Percentiles rank a stretch among this genome's conserved stretches.
Evolutionary conservation across 306 rosid genomes (phyloP).

Genomic region (Trifolium fragiferum): DNA sequence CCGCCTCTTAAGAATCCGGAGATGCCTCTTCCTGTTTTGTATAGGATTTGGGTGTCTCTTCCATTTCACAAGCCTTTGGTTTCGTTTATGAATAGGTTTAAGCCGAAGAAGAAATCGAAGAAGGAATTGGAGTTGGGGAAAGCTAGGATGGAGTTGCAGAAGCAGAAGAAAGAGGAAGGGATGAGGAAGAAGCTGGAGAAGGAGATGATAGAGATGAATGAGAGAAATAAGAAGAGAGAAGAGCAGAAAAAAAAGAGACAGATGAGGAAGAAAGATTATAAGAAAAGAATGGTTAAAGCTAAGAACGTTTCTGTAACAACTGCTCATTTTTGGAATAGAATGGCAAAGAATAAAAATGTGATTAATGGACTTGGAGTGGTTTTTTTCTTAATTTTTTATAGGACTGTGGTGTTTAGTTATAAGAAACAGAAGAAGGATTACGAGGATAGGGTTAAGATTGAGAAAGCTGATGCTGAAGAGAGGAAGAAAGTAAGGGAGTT

Average conservation of each 20-base stretch:
- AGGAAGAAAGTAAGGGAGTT: constrained; percentile 78
- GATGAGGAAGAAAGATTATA: constrained; percentile 55
- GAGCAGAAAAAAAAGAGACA: constrained; percentile 59
- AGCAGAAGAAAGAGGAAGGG: constrained; percentile 57
- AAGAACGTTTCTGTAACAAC: constrained; percentile 40
- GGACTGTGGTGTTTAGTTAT: constrained; percentile 82
- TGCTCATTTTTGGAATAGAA: constrained; percentile 63
- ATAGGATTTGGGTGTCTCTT: constrained; percentile 44
- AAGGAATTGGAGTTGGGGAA: constrained; percentile 60
- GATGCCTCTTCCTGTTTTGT: constrained; percentile 60
- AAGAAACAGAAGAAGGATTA: constrained; percentile 94
- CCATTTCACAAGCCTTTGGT: not conserved
- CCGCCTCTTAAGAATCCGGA: constrained; percentile 83
- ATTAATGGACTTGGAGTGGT: constrained; percentile 65
- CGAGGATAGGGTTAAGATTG: constrained; percentile 89
- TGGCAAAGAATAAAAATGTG: constrained; percentile 62
- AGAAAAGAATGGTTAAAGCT: constrained; percentile 54
- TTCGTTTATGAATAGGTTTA: not conserved
- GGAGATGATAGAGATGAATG: constrained; percentile 58
- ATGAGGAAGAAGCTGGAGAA: constrained; percentile 57
- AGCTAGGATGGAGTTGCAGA: constrained; percentile 67
- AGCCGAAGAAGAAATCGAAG: constrained; percentile 72
- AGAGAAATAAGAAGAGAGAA: constrained; percentile 59
- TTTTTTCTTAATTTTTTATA: constrained; percentile 76
- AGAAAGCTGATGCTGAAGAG: constrained; percentile 94